A percentile compares a stretch with the other conserved stretches of the same genome.
Evolutionary conservation across 2,329 filamentous ascomycete genomes (phyloP).

Genomic region (Paracamarosporium sp.): DNA sequence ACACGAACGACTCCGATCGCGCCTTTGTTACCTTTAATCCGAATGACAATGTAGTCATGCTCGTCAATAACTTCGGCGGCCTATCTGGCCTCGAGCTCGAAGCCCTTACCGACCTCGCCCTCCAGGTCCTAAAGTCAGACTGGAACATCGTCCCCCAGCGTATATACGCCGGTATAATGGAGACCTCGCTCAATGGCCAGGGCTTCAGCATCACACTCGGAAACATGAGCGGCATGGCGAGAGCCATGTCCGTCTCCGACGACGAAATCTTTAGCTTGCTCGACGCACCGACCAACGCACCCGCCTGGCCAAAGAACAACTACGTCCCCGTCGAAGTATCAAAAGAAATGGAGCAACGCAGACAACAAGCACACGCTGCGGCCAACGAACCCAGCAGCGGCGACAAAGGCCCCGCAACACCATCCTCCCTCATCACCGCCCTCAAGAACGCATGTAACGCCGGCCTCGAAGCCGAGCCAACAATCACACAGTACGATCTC

Average conservation of each 20-base stretch:
- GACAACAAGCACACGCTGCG: constrained; percentile 39
- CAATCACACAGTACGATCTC: constrained; percentile 73
- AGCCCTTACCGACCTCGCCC: constrained; percentile 53
- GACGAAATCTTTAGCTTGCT: constrained; percentile 56
- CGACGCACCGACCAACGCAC: constrained; percentile 58
- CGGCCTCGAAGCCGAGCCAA: constrained; percentile 65
- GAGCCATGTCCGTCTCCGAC: constrained; percentile 46
- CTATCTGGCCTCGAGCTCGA: constrained; percentile 57
- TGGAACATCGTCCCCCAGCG: constrained; percentile 58
- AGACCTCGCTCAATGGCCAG: constrained; percentile 62
- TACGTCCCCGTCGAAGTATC: constrained; percentile 40
- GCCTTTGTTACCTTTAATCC: constrained; percentile 57
- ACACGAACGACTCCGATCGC: constrained; percentile 55
- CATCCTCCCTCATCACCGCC: constrained; percentile 47
- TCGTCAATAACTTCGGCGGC: constrained; percentile 59
- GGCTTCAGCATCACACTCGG: constrained; percentile 64
- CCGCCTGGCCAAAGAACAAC: constrained; percentile 59
- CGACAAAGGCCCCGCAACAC: constrained; percentile 46
- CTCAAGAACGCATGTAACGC: constrained; percentile 52
- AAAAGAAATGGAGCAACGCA: constrained; percentile 32
- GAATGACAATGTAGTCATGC: constrained; percentile 53
- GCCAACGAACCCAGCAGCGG: constrained; percentile 20
- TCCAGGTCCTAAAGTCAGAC: constrained; percentile 51
- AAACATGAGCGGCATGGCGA: constrained; percentile 57
- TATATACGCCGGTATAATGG: constrained; percentile 57